Conservation (phyloP, 495 filamentous ascomycete genomes). For the Rostrohypoxylon terebratum region DNA sequence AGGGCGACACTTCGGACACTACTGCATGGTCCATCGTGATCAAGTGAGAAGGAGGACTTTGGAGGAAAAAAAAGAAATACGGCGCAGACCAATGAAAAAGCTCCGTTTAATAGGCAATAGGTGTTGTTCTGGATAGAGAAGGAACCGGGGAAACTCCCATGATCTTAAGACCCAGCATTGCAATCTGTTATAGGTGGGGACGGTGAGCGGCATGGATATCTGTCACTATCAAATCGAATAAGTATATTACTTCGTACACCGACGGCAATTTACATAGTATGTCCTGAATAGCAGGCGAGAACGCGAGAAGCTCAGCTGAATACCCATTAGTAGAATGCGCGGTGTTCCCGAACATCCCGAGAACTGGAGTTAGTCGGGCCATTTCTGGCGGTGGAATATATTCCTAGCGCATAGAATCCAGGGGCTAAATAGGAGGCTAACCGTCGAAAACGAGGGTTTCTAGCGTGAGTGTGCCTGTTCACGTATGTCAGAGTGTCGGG, state of each 20-base stretch:
- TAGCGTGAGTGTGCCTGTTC: constrained; percentile 31
- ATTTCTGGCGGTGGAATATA: constrained; percentile 29
- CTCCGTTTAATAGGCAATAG: constrained; percentile 18
- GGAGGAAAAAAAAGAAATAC: not conserved
- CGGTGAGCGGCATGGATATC: not conserved
- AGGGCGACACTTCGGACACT: constrained; percentile 12
- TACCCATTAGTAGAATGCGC: constrained; percentile 21
- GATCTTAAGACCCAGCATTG: constrained; percentile 5
- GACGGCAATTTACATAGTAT: not conserved
- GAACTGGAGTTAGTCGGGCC: constrained; percentile 29
- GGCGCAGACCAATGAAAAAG: constrained; percentile 22
- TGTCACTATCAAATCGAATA: not conserved
- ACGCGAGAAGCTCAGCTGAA: not conserved
- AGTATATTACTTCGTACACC: no score
- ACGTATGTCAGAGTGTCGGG: constrained; percentile 40
- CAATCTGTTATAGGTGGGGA: constrained; percentile 28
- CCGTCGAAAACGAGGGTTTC: constrained; percentile 29
- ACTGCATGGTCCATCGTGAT: constrained; percentile 16
- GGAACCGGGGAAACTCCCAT: constrained; percentile 7
- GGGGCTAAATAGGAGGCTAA: constrained; percentile 33
- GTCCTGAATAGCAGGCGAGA: not conserved
- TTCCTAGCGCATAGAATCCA: constrained; percentile 26
- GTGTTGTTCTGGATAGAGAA: constrained; percentile 17
- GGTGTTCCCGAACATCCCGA: constrained; percentile 42
- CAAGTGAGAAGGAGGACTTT: not conserved